phyloP scores from a whole-genome alignment of 306 rosid genomes.

The Pyrus pyrifolia region DNA sequence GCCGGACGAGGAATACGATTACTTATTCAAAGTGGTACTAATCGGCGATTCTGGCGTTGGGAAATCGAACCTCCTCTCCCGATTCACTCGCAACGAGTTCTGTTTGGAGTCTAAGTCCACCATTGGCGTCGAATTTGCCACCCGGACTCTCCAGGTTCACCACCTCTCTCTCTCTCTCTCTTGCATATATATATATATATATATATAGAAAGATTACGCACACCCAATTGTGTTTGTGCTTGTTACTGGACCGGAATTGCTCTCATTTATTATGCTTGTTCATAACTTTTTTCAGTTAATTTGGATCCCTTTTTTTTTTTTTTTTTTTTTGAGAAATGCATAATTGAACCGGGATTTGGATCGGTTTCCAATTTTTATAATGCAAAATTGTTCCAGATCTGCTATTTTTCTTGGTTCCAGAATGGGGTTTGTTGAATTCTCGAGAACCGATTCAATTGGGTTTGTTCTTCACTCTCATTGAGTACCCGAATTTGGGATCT shows the following conservation, averaged over 20 bases:
- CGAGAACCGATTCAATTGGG: background rate
- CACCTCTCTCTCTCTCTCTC: background rate
- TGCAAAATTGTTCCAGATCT: conserved; percentile 11
- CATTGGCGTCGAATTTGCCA: conserved; percentile 93
- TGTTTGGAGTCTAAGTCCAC: conserved; percentile 94
- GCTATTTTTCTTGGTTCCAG: background rate
- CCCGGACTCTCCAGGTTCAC: conserved; percentile 82
- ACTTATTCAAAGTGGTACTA: conserved; percentile 83
- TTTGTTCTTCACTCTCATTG: background rate
- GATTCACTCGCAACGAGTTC: conserved; percentile 96
- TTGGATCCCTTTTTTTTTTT: conserved; percentile 16
- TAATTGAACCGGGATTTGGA: background rate
- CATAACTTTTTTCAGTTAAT: background rate
- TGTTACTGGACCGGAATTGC: background rate
- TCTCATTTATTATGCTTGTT: background rate
- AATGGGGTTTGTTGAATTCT: background rate
- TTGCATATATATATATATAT: no score
- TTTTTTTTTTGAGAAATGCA: background rate
- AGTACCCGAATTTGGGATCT: background rate
- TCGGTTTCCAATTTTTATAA: background rate
- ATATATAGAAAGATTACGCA: background rate
- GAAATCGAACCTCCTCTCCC: conserved; percentile 89
- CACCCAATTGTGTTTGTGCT: background rate
- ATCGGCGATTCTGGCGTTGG: conserved; percentile 98
- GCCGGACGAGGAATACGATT: conserved; percentile 86